Evolutionary conservation across 305 asterid genomes (phyloP).

Genomic region (Nicotiana rustica): DNA sequence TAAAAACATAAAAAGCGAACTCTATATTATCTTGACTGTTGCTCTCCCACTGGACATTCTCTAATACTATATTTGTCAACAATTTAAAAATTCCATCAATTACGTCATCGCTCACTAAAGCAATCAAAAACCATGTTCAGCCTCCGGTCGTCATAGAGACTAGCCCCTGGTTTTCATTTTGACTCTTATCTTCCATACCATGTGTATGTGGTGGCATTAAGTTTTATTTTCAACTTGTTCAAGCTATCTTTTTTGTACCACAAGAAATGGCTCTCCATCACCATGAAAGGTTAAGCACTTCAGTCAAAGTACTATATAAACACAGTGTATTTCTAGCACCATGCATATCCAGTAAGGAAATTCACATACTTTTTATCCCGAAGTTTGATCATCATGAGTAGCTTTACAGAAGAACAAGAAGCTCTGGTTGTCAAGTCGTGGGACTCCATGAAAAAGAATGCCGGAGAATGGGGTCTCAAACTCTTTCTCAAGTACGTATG

Average conservation of each 20-base stretch:
- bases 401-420: conserved; percentile 75
- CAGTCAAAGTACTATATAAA: neutral
- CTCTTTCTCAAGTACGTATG: conserved; percentile 68
- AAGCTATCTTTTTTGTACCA: neutral
- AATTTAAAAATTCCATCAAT: neutral
- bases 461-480: conserved; percentile 81
- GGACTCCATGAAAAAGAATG: conserved; percentile 71
- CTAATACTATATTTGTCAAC: no score
- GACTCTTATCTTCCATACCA: neutral
- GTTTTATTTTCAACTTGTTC: neutral
- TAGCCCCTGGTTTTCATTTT: conserved; percentile 34
- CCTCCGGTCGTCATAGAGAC: neutral
- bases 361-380: neutral
- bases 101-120: conserved; percentile 25
- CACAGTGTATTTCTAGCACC: neutral
- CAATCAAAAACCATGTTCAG: conserved; percentile 31
- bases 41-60: no score
- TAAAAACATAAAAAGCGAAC: no score
- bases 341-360: neutral
- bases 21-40: no score
- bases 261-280: conserved; percentile 35
- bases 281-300: conserved; percentile 35
- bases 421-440: conserved; percentile 74
- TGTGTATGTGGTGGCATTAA: neutral
- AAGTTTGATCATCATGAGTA: conserved; percentile 17